Evolutionary conservation across 306 rosid species (phyloP).

Genomic region (Rubus idaeus): DNA sequence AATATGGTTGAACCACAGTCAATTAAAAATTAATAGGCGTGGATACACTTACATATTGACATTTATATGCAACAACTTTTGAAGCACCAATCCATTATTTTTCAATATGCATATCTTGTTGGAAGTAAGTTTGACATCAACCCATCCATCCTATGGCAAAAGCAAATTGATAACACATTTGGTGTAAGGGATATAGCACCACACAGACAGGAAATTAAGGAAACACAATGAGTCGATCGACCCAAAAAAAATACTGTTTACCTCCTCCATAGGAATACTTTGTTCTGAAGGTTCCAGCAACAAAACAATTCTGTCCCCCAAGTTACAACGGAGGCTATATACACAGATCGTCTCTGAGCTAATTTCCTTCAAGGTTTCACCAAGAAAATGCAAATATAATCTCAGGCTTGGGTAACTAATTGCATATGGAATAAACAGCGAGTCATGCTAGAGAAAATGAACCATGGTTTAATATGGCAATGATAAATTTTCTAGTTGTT

Average conservation of each 20-base stretch:
- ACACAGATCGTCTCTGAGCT: constrained; percentile 49
- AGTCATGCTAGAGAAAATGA: constrained; percentile 16
- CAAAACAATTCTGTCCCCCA: constrained; percentile 56
- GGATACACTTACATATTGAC: constrained; percentile 49
- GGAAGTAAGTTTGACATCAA: constrained; percentile 69
- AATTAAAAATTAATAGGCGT: constrained; percentile 19
- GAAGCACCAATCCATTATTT: constrained; percentile 65
- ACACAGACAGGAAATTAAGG: constrained; percentile 7
- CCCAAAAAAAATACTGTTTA: constrained; percentile 23
- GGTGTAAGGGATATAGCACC: constrained; percentile 19
- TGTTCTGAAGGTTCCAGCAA: constrained; percentile 56
- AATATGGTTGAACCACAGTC: constrained; percentile 11
- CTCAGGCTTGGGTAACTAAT: constrained; percentile 1
- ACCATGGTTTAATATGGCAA: background rate
- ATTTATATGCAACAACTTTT: constrained; percentile 38
- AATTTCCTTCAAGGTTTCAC: constrained; percentile 53
- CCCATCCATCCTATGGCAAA: constrained; percentile 67
- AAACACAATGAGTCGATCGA: constrained; percentile 18
- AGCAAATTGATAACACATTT: constrained; percentile 30
- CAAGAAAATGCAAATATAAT: constrained; percentile 13
- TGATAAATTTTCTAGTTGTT: background rate
- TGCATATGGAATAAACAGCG: background rate
- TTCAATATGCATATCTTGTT: constrained; percentile 88
- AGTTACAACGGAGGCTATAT: constrained; percentile 51
- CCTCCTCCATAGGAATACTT: constrained; percentile 70